Conservation (phyloP, 257 asterid species). For the Solanum virginianum region DNA sequence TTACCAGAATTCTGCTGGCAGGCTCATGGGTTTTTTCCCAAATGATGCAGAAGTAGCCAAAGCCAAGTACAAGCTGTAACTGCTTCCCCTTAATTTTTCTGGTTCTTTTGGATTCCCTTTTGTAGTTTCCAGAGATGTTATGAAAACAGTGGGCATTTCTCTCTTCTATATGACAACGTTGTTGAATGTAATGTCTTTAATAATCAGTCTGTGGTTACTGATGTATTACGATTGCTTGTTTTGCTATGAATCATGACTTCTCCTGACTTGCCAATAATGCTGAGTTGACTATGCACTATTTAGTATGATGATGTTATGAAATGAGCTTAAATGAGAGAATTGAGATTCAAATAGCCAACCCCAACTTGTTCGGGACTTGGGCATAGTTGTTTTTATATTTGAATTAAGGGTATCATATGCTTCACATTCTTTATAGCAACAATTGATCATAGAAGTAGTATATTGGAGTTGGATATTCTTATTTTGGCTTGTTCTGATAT, state of each 20-base stretch:
- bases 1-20: conserved; percentile 89
- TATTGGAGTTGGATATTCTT: not conserved
- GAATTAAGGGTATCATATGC: not conserved
- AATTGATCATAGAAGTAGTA: not conserved
- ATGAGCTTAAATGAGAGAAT: not conserved
- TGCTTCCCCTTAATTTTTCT: not conserved
- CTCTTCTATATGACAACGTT: not conserved
- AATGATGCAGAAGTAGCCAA: conserved; percentile 91
- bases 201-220: not conserved
- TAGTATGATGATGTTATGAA: not conserved
- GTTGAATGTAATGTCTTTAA: not conserved
- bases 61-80: conserved; percentile 67
- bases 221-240: not conserved
- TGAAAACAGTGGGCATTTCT: not conserved
- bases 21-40: conserved; percentile 98
- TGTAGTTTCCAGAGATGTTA: not conserved
- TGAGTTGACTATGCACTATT: not conserved
- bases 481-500: not conserved
- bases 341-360: no score
- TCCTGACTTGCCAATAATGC: not conserved
- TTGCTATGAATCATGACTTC: not conserved
- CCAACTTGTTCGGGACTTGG: not conserved
- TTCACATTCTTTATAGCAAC: not conserved
- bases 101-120: not conserved
- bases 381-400: not conserved